Evolutionary conservation across 2,329 filamentous ascomycete genomes (phyloP).

Genomic region (Trichocomaceae sp.): DNA sequence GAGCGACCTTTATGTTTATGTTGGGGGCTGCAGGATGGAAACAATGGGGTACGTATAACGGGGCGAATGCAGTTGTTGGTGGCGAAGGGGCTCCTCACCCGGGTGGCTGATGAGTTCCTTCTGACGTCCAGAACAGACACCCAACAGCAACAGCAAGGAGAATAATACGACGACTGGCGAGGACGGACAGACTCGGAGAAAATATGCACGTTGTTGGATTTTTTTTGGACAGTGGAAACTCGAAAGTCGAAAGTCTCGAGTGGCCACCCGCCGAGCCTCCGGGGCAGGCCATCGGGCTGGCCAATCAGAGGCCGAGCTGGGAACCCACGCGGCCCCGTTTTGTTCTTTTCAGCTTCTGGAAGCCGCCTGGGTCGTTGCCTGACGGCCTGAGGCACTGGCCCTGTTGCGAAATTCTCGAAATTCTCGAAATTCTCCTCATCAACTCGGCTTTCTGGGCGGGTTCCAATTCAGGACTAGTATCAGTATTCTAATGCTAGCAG

Average conservation of each 20-base stretch:
- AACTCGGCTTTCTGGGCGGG: no score
- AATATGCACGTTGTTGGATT: neutral
- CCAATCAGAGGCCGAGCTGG: neutral
- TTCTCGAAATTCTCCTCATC: no score
- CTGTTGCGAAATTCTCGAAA: no score
- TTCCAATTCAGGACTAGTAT: no score
- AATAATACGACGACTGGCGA: no score
- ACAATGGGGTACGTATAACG: neutral
- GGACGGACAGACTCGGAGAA: neutral
- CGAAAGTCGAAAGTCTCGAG: neutral
- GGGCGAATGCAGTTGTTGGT: neutral
- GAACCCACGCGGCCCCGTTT: neutral
- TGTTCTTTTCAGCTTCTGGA: constrained; percentile 10
- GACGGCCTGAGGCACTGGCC: no score
- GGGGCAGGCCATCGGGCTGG: neutral
- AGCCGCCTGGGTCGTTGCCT: no score
- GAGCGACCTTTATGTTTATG: neutral
- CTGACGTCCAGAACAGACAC: neutral
- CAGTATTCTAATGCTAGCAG: no score
- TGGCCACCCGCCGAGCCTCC: neutral
- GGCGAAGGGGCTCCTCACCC: neutral
- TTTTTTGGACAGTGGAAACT: neutral
- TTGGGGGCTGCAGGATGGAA: constrained; percentile 7
- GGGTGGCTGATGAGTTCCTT: neutral
- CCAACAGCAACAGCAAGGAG: neutral